phyloP scores from a whole-genome alignment of 225 moss, liverwort and hornwort species.

The Sphagnum tenellum region DNA sequence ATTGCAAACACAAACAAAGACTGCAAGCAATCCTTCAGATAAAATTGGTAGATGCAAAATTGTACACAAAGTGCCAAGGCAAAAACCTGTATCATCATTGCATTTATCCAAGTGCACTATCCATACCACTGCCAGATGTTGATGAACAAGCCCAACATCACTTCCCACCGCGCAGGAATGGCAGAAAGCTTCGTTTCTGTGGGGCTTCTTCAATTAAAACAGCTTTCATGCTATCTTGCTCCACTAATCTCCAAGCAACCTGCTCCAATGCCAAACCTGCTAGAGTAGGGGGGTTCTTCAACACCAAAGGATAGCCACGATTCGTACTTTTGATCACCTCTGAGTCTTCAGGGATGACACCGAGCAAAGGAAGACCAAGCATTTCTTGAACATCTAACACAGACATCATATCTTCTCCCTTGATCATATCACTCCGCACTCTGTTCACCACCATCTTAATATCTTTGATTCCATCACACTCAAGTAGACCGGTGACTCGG shows the following conservation, averaged over 20 bases:
- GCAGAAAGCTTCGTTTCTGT: constrained; percentile 65
- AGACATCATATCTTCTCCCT: constrained; percentile 99
- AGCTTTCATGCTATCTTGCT: constrained; percentile 98
- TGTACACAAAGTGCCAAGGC: no score
- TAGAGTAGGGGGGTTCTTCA: constrained; percentile 93
- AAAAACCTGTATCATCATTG: no score
- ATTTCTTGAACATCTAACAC: constrained; percentile 98
- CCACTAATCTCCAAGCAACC: constrained; percentile 96
- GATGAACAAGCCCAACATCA: background rate
- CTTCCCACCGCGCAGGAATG: constrained; percentile 49
- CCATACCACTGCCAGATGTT: no score
- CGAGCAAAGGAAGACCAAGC: constrained; percentile 85
- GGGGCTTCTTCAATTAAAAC: constrained; percentile 87
- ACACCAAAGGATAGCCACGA: constrained; percentile 84
- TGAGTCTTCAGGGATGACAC: constrained; percentile 91
- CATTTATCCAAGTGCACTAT: no score
- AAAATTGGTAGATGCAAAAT: no score
- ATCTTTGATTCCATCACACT: constrained; percentile 94
- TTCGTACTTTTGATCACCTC: constrained; percentile 99
- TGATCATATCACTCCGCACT: constrained; percentile 95
- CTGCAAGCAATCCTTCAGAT: no score
- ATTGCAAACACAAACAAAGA: no score
- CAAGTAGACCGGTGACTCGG: constrained; percentile 90
- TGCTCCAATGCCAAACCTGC: constrained; percentile 97
- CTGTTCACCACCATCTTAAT: constrained; percentile 99